Percentiles rank a stretch among this genome's conserved stretches.
Conservation (phyloP, 2,329 filamentous ascomycete species). For the Niveomyces coronatus region DNA sequence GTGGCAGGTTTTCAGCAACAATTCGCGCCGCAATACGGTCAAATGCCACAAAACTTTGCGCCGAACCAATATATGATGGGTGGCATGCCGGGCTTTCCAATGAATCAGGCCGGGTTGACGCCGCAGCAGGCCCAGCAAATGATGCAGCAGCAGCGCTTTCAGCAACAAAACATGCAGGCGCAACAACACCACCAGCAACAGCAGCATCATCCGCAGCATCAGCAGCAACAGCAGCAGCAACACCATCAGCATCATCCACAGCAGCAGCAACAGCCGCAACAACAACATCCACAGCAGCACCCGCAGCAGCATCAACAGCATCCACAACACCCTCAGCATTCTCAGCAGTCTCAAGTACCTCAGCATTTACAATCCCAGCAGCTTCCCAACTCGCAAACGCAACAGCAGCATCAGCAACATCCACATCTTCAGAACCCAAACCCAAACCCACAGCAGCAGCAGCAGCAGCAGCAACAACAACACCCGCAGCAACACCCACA, state of each 20-base stretch:
- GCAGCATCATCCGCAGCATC: slow-evolving; percentile 18
- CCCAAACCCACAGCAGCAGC: slow-evolving; percentile 21
- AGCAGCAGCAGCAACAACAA: slow-evolving; percentile 16
- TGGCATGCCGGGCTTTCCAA: slow-evolving; percentile 44
- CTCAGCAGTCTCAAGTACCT: slow-evolving; percentile 18
- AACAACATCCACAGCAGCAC: slow-evolving; percentile 29
- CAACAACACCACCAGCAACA: slow-evolving; percentile 20
- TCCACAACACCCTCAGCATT: slow-evolving; percentile 15
- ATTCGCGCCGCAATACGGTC: slow-evolving; percentile 47
- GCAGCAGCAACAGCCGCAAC: slow-evolving; percentile 17
- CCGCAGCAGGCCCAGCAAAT: slow-evolving; percentile 35
- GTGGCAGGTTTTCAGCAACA: slow-evolving; percentile 50
- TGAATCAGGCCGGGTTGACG: slow-evolving; percentile 42
- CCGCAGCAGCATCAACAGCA: slow-evolving; percentile 31
- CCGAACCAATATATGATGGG: slow-evolving; percentile 40
- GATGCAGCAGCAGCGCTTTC: slow-evolving; percentile 29
- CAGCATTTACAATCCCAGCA: slow-evolving; percentile 17
- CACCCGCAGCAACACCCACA: slow-evolving; percentile 10
- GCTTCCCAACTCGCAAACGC: slow-evolving; percentile 18
- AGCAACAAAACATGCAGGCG: slow-evolving; percentile 18
- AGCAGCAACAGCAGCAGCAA: slow-evolving; percentile 22
- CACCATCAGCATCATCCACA: slow-evolving; percentile 20
- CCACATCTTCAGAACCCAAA: slow-evolving; percentile 20
- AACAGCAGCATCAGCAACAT: slow-evolving; percentile 14
- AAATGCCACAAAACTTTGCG: slow-evolving; percentile 38